Evolutionary conservation across 495 filamentous ascomycete species (phyloP).

Genomic region (Neurospora sp.): DNA sequence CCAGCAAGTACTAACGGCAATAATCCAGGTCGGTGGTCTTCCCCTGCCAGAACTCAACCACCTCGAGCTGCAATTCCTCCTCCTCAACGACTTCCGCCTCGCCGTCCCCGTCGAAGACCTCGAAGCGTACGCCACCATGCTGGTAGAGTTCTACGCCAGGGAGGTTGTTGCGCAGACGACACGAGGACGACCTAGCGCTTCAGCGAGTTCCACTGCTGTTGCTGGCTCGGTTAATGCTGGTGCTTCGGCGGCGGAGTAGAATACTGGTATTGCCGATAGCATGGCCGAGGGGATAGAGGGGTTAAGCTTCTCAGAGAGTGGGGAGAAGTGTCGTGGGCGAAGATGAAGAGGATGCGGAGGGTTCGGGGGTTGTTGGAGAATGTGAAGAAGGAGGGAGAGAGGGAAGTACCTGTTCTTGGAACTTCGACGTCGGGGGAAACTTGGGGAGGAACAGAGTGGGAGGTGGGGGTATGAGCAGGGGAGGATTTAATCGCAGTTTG

Average conservation of each 20-base stretch:
- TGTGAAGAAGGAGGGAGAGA: not conserved
- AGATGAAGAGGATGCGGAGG: not conserved
- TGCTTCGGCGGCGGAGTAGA: not conserved
- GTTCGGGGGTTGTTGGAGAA: not conserved
- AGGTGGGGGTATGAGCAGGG: not conserved
- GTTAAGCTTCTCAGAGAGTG: not conserved
- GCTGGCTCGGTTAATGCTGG: not conserved
- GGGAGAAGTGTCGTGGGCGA: not conserved
- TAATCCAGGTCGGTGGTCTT: slow-evolving; percentile 75
- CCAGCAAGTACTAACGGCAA: not conserved
- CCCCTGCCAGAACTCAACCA: slow-evolving; percentile 97
- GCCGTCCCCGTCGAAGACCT: slow-evolving; percentile 91
- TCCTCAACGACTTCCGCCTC: slow-evolving; percentile 94
- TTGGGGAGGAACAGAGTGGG: no score
- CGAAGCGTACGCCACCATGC: slow-evolving; percentile 96
- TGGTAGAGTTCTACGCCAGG: slow-evolving; percentile 94
- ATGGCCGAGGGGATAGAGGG: not conserved
- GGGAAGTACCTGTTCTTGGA: not conserved
- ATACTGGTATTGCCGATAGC: not conserved
- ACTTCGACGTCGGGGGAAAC: not conserved
- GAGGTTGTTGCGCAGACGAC: slow-evolving; percentile 63
- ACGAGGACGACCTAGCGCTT: not conserved
- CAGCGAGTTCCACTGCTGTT: not conserved
- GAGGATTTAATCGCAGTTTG: not conserved
- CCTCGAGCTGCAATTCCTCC: slow-evolving; percentile 89